phyloP scores from a whole-genome alignment of 2,329 filamentous ascomycete species.

The Pseudocercospora crystallina region DNA sequence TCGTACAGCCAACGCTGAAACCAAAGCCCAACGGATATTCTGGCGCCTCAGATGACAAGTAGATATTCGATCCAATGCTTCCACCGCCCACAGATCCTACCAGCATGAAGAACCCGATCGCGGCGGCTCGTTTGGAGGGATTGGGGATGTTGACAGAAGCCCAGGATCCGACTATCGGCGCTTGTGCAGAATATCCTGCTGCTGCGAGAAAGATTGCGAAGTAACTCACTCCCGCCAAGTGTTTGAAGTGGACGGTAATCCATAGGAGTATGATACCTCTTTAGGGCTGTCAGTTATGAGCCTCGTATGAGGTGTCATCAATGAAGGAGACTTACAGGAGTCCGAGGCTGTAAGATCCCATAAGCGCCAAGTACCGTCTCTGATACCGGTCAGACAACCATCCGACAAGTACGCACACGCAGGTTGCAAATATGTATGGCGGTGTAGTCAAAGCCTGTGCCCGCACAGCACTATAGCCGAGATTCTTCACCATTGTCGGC shows the following conservation, averaged over 20 bases:
- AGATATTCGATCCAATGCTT: slow-evolving; percentile 15
- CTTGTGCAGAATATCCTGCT: slow-evolving; percentile 9
- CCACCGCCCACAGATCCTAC: slow-evolving; percentile 9
- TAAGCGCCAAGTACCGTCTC: slow-evolving; percentile 8
- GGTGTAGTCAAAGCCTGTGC: slow-evolving; percentile 8
- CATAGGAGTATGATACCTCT: slow-evolving; percentile 7
- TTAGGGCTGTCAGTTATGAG: not conserved
- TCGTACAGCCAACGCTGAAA: slow-evolving; percentile 10
- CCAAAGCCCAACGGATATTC: slow-evolving; percentile 10
- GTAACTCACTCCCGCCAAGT: slow-evolving; percentile 9
- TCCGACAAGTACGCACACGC: slow-evolving; percentile 6
- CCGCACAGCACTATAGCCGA: slow-evolving; percentile 5
- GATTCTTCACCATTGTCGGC: slow-evolving; percentile 11
- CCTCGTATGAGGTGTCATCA: not conserved
- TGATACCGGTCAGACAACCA: slow-evolving; percentile 13
- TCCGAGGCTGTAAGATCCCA: slow-evolving; percentile 3
- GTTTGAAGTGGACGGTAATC: slow-evolving; percentile 1
- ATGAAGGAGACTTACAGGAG: slow-evolving; percentile 8
- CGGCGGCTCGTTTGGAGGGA: slow-evolving; percentile 11
- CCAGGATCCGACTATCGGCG: slow-evolving; percentile 11
- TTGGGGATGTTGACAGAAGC: slow-evolving; percentile 11
- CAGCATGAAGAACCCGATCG: slow-evolving; percentile 11
- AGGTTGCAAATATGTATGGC: slow-evolving; percentile 9
- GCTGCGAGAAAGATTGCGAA: slow-evolving; percentile 13
- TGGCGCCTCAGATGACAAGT: slow-evolving; percentile 8